phyloP scores from a whole-genome alignment of 1,284 basidiomycete genomes.

The Ganoderma meredithae region DNA sequence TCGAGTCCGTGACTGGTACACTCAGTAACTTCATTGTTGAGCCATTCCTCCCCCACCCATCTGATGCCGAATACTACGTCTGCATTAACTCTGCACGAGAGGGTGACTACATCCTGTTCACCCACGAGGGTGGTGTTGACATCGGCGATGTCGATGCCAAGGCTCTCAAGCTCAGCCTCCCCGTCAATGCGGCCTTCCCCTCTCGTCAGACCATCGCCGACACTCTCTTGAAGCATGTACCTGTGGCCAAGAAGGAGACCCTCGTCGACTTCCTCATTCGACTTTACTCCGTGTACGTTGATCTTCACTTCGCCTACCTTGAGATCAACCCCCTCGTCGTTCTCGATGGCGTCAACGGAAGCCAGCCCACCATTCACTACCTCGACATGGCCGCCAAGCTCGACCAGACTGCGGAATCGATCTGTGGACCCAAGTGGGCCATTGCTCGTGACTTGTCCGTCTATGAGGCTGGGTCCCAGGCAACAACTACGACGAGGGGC shows the following conservation, averaged over 20 bases:
- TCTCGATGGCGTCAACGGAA: slow-evolving; percentile 82
- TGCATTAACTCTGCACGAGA: slow-evolving; percentile 97
- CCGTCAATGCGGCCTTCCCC: slow-evolving; percentile 83
- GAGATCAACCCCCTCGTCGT: slow-evolving; percentile 99
- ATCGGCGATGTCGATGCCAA: slow-evolving; percentile 99
- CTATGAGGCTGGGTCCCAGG: slow-evolving; percentile 60
- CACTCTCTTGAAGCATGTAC: slow-evolving; percentile 83
- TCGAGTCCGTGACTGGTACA: slow-evolving; percentile 93
- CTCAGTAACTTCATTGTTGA: slow-evolving; percentile 98
- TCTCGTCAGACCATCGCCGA: slow-evolving; percentile 77
- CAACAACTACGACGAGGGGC: slow-evolving; percentile 52
- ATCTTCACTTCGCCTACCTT: slow-evolving; percentile 98
- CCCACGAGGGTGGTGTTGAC: slow-evolving; percentile 98
- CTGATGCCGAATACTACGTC: slow-evolving; percentile 97
- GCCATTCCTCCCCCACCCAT: slow-evolving; percentile 96
- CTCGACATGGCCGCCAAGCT: slow-evolving; percentile 99
- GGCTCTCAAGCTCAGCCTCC: slow-evolving; percentile 89
- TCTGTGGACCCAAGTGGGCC: slow-evolving; percentile 99
- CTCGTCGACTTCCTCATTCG: slow-evolving; percentile 95
- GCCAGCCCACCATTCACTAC: slow-evolving; percentile 88
- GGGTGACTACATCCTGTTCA: slow-evolving; percentile 97
- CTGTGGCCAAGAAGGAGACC: slow-evolving; percentile 83
- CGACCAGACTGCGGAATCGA: slow-evolving; percentile 97
- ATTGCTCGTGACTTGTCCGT: slow-evolving; percentile 91
- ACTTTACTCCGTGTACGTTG: slow-evolving; percentile 97